A percentile compares a stretch with the other conserved stretches of the same genome.
Evolutionary conservation across 768 basidiomycete genomes (phyloP).

Genomic region (Suillus clintonianus): DNA sequence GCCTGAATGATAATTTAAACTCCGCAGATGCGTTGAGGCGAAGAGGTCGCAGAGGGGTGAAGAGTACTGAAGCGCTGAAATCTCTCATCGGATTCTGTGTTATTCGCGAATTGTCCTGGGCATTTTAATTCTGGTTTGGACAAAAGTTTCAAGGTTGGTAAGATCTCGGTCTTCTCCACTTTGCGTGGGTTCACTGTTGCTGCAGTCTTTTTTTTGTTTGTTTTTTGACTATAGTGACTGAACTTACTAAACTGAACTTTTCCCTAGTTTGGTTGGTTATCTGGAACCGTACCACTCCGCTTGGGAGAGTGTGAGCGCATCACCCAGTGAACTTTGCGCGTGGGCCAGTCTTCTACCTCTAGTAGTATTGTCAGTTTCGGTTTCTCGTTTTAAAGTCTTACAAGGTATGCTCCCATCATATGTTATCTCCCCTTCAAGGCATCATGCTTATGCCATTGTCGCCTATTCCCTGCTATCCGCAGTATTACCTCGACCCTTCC

Average conservation of each 20-base stretch:
- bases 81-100: conserved; percentile 10
- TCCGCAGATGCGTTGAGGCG: conserved; percentile 5
- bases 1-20: conserved; percentile 12
- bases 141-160: conserved; percentile 11
- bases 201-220: neutral
- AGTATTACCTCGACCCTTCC: conserved; percentile 24
- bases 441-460: conserved; percentile 20
- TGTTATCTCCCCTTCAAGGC: conserved; percentile 1
- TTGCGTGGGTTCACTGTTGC: conserved; percentile 8
- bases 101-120: conserved; percentile 4
- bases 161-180: conserved; percentile 2
- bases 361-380: neutral
- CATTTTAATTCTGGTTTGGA: conserved; percentile 6
- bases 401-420: conserved; percentile 13
- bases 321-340: conserved; percentile 1
- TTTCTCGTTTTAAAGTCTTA: conserved; percentile 10
- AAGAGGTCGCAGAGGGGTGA: conserved; percentile 5
- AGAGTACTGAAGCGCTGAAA: conserved; percentile 4
- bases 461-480: conserved; percentile 22
- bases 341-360: conserved; percentile 4
- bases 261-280: conserved; percentile 1
- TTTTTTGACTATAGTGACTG: neutral
- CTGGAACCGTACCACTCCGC: conserved; percentile 7
- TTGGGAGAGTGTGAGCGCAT: conserved; percentile 9
- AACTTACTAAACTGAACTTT: neutral